Percentiles rank a stretch among this genome's conserved stretches.
Conservation (phyloP, 2,329 filamentous ascomycete species). For the Penicillium sp. region DNA sequence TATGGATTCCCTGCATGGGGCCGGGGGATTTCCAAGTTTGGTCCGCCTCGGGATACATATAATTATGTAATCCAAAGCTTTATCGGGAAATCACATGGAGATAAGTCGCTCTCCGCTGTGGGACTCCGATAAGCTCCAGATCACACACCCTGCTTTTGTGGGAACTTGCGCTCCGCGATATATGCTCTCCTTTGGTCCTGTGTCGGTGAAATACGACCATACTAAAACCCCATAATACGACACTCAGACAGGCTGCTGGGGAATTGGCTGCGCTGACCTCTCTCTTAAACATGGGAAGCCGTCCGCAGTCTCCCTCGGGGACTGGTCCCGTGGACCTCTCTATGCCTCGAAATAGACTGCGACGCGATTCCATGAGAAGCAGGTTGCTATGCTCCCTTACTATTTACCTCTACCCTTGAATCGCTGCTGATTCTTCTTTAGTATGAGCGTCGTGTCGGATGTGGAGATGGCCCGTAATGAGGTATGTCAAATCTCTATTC, state of each 20-base stretch:
- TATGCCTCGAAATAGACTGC: conserved; percentile 18
- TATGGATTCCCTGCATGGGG: background rate
- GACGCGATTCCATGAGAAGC: conserved; percentile 35
- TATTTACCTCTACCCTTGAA: background rate
- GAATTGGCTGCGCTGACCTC: background rate
- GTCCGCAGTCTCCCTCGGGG: conserved; percentile 21
- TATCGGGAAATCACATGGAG: conserved; percentile 1
- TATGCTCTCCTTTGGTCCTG: background rate
- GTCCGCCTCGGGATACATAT: background rate
- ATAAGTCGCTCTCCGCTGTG: conserved; percentile 8
- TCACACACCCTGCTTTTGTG: conserved; percentile 2
- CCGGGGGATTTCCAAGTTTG: background rate
- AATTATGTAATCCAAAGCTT: background rate
- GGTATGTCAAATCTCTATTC: conserved; percentile 42
- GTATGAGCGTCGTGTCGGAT: conserved; percentile 74
- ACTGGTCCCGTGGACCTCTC: conserved; percentile 17
- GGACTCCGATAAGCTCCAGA: conserved; percentile 7
- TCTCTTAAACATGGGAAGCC: conserved; percentile 24
- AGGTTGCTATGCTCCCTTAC: conserved; percentile 20
- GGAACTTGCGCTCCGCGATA: background rate
- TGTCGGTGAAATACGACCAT: background rate
- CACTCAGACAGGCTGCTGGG: background rate
- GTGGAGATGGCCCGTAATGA: conserved; percentile 99
- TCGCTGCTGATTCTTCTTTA: conserved; percentile 22
- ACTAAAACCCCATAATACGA: background rate